phyloP scores from a whole-genome alignment of 257 asterid species.

The Gynochthodes officinalis region DNA sequence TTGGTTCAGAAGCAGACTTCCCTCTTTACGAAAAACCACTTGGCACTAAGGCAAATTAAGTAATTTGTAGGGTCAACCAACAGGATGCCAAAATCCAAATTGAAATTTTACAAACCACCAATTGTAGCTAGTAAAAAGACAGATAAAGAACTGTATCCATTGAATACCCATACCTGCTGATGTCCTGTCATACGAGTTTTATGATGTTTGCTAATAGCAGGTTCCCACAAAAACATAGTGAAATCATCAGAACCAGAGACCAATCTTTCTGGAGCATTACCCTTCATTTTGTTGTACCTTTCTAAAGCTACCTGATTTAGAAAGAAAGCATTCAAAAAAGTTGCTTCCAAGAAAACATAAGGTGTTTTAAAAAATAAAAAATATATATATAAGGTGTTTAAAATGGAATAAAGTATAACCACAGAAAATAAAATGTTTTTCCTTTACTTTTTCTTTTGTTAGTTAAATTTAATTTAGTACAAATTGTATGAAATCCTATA shows the following conservation, averaged over 20 bases:
- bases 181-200: slow-evolving; percentile 97
- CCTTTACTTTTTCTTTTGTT: not conserved
- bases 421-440: not conserved
- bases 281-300: slow-evolving; percentile 76
- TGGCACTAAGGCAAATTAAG: not conserved
- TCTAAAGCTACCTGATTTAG: slow-evolving; percentile 73
- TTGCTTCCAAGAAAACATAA: slow-evolving; percentile 6
- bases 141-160: not conserved
- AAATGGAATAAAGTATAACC: slow-evolving; percentile 11
- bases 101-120: not conserved
- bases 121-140: no score
- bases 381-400: not conserved
- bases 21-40: not conserved
- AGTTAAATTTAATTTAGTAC: no score
- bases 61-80: not conserved
- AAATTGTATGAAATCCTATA: no score
- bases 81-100: not conserved
- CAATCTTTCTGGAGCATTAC: slow-evolving; percentile 75
- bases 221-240: slow-evolving; percentile 97
- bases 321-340: slow-evolving; percentile 7
- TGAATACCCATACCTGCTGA: slow-evolving; percentile 59
- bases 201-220: slow-evolving; percentile 67
- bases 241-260: slow-evolving; percentile 98
- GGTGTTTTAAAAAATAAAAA: slow-evolving; percentile 9
- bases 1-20: not conserved